A percentile compares a stretch with the other conserved stretches of the same genome.
Evolutionary conservation across 2,329 filamentous ascomycete genomes (phyloP).

Genomic region (Diaporthe sp.): DNA sequence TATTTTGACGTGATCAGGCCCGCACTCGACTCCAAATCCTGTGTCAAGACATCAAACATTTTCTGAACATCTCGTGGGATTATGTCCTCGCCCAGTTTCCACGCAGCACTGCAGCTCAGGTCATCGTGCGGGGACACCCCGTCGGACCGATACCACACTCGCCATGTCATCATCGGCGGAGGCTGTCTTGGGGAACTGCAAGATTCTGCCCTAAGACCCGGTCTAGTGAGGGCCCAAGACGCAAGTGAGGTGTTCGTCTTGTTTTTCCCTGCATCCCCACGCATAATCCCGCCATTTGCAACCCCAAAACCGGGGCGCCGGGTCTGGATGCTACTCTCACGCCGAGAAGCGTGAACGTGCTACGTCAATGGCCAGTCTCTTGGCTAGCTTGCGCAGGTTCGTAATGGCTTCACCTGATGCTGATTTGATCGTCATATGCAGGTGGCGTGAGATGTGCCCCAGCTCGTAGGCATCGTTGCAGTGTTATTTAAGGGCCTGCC

Average conservation of each 20-base stretch:
- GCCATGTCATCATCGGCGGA: slow-evolving; percentile 29
- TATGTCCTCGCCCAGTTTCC: neutral
- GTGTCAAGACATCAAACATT: neutral
- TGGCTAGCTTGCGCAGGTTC: slow-evolving; percentile 6
- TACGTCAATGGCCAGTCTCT: slow-evolving; percentile 24
- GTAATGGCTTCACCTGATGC: slow-evolving; percentile 15
- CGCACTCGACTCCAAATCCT: neutral
- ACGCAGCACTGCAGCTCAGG: neutral
- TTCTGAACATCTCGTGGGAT: neutral
- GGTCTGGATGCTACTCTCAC: slow-evolving; percentile 20
- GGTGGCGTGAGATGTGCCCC: neutral
- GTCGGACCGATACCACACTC: slow-evolving; percentile 24
- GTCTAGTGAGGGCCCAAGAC: slow-evolving; percentile 19
- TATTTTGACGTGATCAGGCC: slow-evolving; percentile 1
- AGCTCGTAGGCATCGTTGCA: neutral
- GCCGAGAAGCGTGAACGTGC: neutral
- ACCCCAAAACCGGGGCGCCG: slow-evolving; percentile 14
- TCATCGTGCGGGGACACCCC: neutral
- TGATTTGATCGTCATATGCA: slow-evolving; percentile 21
- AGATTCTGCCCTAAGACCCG: neutral
- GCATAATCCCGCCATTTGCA: neutral
- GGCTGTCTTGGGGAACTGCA: slow-evolving; percentile 12
- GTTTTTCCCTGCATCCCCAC: slow-evolving; percentile 12
- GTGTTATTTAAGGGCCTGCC: neutral
- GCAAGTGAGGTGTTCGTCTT: slow-evolving; percentile 27